Evolutionary conservation across 2,329 filamentous ascomycete genomes (phyloP).

Genomic region (Basipetospora chlamydospora): DNA sequence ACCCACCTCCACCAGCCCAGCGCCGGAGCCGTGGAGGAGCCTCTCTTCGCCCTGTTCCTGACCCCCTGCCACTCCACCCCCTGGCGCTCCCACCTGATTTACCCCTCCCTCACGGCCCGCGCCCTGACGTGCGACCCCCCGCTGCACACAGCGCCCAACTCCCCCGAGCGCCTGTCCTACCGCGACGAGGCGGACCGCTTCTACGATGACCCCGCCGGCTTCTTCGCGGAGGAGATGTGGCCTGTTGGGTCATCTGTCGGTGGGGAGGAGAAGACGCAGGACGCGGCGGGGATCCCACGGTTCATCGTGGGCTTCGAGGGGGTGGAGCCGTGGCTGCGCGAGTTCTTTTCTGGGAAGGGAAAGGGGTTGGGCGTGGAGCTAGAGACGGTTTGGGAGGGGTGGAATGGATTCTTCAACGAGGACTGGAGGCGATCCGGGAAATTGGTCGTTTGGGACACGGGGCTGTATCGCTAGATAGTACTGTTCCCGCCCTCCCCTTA

Average conservation of each 20-base stretch:
- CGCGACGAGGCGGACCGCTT: constrained; percentile 85
- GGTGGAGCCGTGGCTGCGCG: constrained; percentile 30
- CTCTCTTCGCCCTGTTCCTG: constrained; percentile 65
- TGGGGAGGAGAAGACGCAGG: neutral
- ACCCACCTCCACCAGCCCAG: constrained; percentile 15
- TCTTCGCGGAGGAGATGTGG: constrained; percentile 40
- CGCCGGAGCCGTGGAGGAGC: too few species aligned
- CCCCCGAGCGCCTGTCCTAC: constrained; percentile 51
- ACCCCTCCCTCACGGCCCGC: constrained; percentile 62
- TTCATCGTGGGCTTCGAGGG: constrained; percentile 49
- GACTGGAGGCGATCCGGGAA: constrained; percentile 41
- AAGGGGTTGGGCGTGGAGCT: constrained; percentile 26
- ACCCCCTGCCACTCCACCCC: constrained; percentile 95
- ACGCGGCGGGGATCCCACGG: constrained; percentile 28
- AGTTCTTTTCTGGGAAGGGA: constrained; percentile 28
- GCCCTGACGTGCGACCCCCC: constrained; percentile 87
- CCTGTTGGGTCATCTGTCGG: neutral
- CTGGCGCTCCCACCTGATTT: constrained; percentile 77
- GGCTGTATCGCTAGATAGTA: constrained; percentile 12
- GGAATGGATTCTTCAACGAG: constrained; percentile 49
- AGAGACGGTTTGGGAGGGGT: constrained; percentile 37
- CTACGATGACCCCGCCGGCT: constrained; percentile 49
- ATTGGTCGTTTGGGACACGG: constrained; percentile 45
- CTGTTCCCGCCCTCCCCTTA: too few species aligned
- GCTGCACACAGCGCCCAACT: constrained; percentile 45